A percentile compares a stretch with the other conserved stretches of the same genome.
phyloP scores from a whole-genome alignment of 148 eudicot genomes.

The Chenopodium quinoa region DNA sequence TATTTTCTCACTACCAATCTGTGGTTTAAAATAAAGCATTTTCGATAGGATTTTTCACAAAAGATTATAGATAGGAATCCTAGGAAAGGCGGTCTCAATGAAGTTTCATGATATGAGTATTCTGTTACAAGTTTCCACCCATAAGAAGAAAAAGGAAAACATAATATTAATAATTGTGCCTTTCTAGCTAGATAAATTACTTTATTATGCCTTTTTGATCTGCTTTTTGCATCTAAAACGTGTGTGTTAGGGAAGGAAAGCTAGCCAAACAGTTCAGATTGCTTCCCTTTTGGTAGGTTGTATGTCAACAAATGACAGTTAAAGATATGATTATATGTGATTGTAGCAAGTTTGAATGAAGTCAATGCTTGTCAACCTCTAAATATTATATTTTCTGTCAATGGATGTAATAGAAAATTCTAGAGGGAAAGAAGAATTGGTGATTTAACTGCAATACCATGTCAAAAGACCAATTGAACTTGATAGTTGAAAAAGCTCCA shows the following conservation, averaged over 20 bases:
- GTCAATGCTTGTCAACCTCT: no score
- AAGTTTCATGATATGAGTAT: background rate
- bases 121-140: background rate
- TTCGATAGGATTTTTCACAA: background rate
- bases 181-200: background rate
- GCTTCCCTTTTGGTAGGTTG: no score
- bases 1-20: background rate
- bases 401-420: no score
- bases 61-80: background rate
- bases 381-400: no score
- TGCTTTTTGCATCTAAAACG: background rate
- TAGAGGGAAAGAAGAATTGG: no score
- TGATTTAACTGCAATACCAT: no score
- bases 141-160: background rate
- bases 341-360: no score
- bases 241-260: background rate
- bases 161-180: background rate
- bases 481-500: no score
- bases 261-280: no score
- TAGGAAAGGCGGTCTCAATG: background rate
- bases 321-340: no score
- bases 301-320: no score
- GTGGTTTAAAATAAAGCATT: background rate
- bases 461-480: no score
- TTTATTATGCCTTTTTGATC: background rate